Base-by-base conservation (phyloP, 75 land plant genomes). In the Selaginella tamariscina region DNA sequence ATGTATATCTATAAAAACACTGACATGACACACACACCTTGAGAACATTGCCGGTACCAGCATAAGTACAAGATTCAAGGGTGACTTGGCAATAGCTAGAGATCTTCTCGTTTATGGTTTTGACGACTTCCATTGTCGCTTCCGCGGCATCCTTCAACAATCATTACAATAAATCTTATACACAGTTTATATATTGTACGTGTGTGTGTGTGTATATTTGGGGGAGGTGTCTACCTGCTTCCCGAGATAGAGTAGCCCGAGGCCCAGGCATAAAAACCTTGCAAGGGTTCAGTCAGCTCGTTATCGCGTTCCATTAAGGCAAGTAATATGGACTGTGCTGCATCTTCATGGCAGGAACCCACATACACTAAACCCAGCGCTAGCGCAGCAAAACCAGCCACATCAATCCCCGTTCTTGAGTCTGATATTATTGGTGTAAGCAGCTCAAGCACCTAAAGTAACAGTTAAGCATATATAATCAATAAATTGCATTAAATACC, bases 21-120 rank as follows among this genome's bases (percentile, higher is more conserved):
- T 49, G 11, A 13, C 20, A 13, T 49, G 20, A 49, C 54, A 59
- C 15, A 22, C 27, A 59, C 20, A 93, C 98, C 98, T 90, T 88
- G 0, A 93, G 83, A 18, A 93, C 98, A 75, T 93, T 89, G 28
- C 98, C 98, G 30, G 98, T 89, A 55, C 98, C 98, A 64, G 98
- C 91, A 78, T 89, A 93, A 1, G 98, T 94, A 82, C 89, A 89
- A 2, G 92, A 83, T 44, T 86, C 77, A 66, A 93, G 62, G 0
- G 86, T 89, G 70, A 93, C 95, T 62, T 89, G 91, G 79, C 91
- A 85, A 69, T 86, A 85, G 74, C 82, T 82, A 55, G 90, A 81
- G 2, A 93, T 93, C 70, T 89, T 93, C 30, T 89, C 96, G 77
- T 86, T 84, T 31, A 93, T 80, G 11, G 96, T 93, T 55, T 93